Evolutionary conservation across 805 yeast species (phyloP).

Genomic region (Gaillardinia entomophila): DNA sequence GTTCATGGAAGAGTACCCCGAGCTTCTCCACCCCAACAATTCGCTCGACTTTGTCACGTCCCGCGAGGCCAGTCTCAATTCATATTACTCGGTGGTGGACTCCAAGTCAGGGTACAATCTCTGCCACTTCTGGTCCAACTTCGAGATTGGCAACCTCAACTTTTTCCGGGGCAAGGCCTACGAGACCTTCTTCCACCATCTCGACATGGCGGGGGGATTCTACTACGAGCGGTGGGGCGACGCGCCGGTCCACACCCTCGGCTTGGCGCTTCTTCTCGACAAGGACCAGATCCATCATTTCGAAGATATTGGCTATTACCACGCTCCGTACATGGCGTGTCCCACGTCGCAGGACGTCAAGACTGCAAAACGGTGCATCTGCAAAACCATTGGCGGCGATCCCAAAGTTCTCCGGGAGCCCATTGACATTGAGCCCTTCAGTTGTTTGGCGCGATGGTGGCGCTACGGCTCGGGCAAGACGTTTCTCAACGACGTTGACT

Average conservation of each 20-base stretch:
- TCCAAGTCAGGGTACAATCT: slow-evolving; percentile 42
- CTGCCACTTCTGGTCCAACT: slow-evolving; percentile 65
- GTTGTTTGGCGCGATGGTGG: slow-evolving; percentile 79
- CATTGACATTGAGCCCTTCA: slow-evolving; percentile 44
- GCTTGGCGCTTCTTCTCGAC: slow-evolving; percentile 27
- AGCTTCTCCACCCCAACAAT: slow-evolving; percentile 41
- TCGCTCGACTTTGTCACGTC: slow-evolving; percentile 43
- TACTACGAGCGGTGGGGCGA: slow-evolving; percentile 62
- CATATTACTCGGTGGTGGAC: slow-evolving; percentile 10
- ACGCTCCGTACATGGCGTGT: slow-evolving; percentile 38
- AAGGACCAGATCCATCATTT: slow-evolving; percentile 36
- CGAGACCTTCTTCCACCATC: slow-evolving; percentile 35
- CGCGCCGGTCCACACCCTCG: slow-evolving; percentile 42
- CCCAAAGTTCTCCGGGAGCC: slow-evolving; percentile 14
- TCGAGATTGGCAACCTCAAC: slow-evolving; percentile 49
- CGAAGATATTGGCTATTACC: slow-evolving; percentile 41
- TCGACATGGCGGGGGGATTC: slow-evolving; percentile 47
- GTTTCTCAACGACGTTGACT: slow-evolving; percentile 42
- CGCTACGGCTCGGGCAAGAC: slow-evolving; percentile 56
- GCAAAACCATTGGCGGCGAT: slow-evolving; percentile 16
- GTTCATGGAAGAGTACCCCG: slow-evolving; percentile 42
- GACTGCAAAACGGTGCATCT: slow-evolving; percentile 33
- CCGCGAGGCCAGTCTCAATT: slow-evolving; percentile 28
- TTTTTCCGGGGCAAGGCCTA: slow-evolving; percentile 46
- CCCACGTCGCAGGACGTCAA: slow-evolving; percentile 28